Percentiles rank a stretch among this genome's conserved stretches.
phyloP scores from a whole-genome alignment of 2,329 filamentous ascomycete genomes.

The Neonectria hederae region DNA sequence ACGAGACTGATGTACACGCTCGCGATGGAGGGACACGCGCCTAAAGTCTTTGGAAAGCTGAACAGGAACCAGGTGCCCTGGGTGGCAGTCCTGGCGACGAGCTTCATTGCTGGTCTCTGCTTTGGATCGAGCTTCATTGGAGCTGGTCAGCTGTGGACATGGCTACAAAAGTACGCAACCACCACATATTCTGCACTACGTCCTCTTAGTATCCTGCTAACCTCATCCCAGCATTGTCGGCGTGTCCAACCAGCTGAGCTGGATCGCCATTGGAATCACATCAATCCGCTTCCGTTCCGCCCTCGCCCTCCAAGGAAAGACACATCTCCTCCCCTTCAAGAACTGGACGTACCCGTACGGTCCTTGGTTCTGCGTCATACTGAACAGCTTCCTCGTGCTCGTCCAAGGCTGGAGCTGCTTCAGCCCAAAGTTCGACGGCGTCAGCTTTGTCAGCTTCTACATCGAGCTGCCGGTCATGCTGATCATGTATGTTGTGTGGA shows the following conservation, averaged over 20 bases:
- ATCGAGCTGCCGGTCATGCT: constrained; percentile 70
- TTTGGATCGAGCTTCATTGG: constrained; percentile 74
- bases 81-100: constrained; percentile 59
- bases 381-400: constrained; percentile 69
- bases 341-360: constrained; percentile 75
- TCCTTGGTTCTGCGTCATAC: constrained; percentile 63
- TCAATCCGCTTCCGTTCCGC: constrained; percentile 72
- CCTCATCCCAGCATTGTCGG: constrained; percentile 62
- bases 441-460: constrained; percentile 72
- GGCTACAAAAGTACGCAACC: constrained; percentile 68
- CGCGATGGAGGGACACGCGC: constrained; percentile 60
- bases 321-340: constrained; percentile 68
- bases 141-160: constrained; percentile 71
- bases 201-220: constrained; percentile 20
- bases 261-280: constrained; percentile 71
- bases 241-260: constrained; percentile 73
- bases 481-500: constrained; percentile 75
- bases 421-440: constrained; percentile 64
- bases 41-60: constrained; percentile 58
- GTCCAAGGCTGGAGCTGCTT: constrained; percentile 73
- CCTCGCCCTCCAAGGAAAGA: constrained; percentile 65
- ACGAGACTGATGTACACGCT: constrained; percentile 49
- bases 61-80: constrained; percentile 51
- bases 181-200: constrained; percentile 7
- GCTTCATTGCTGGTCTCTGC: constrained; percentile 66